Conservation (phyloP, 768 basidiomycete species). For the Pulveroboletus sp. region DNA sequence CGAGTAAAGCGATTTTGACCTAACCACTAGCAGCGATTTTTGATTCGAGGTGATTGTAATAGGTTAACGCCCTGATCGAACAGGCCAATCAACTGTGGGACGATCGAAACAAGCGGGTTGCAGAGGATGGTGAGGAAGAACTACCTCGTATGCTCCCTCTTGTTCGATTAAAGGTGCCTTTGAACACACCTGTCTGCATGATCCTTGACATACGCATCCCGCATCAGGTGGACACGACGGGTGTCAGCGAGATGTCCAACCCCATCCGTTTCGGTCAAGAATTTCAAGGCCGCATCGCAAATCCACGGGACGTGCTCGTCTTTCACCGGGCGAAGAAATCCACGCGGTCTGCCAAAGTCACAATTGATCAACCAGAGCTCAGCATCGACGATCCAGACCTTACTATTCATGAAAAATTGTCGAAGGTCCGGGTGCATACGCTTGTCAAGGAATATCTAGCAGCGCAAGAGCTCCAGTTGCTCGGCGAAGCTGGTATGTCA, state of each 20-base stretch:
- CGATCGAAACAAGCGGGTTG: constrained; percentile 36
- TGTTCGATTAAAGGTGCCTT: constrained; percentile 70
- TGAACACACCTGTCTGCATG: neutral
- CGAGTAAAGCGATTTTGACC: constrained; percentile 44
- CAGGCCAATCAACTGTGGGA: constrained; percentile 52
- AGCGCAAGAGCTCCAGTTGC: constrained; percentile 88
- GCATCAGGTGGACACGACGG: constrained; percentile 80
- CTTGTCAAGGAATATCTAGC: constrained; percentile 89
- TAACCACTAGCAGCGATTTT: neutral
- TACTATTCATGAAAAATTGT: constrained; percentile 65
- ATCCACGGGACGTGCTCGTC: constrained; percentile 88
- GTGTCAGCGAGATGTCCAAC: constrained; percentile 88
- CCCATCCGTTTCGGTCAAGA: constrained; percentile 96
- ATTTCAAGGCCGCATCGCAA: constrained; percentile 86
- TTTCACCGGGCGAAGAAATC: constrained; percentile 80
- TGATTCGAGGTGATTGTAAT: constrained; percentile 2
- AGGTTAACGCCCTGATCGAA: constrained; percentile 79
- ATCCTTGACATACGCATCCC: neutral
- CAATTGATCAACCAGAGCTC: constrained; percentile 72
- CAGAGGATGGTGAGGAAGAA: constrained; percentile 57
- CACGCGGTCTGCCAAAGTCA: constrained; percentile 47
- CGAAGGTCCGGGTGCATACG: constrained; percentile 79
- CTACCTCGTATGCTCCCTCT: constrained; percentile 78
- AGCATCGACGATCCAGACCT: constrained; percentile 75
- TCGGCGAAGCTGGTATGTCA: constrained; percentile 87